phyloP scores from a whole-genome alignment of 192 early-diverging fungal genomes.

The Podila horticola region DNA sequence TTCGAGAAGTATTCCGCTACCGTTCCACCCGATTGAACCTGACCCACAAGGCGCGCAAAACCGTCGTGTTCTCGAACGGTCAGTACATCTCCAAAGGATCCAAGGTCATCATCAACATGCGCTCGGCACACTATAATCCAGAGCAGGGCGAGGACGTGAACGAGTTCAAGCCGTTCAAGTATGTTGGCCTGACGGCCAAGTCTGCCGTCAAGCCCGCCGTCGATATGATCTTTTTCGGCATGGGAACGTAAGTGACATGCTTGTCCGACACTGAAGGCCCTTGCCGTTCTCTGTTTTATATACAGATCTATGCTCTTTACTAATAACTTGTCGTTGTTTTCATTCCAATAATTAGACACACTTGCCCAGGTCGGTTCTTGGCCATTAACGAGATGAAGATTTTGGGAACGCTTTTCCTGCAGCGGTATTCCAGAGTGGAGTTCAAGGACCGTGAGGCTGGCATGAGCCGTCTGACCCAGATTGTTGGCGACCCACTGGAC shows the following conservation, averaged over 20 bases:
- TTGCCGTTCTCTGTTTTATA: constrained; percentile 8
- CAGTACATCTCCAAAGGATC: constrained; percentile 37
- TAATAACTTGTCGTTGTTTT: constrained; percentile 1
- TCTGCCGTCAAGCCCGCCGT: constrained; percentile 35
- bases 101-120: constrained; percentile 27
- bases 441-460: constrained; percentile 21
- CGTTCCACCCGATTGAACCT: constrained; percentile 21
- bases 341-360: constrained; percentile 19
- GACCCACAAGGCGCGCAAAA: constrained; percentile 31
- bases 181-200: constrained; percentile 39
- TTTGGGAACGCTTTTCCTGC: constrained; percentile 11
- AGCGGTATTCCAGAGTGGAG: constrained; percentile 33
- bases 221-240: constrained; percentile 51
- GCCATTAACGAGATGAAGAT: constrained; percentile 35
- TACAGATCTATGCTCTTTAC: background rate
- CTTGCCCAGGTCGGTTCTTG: constrained; percentile 54
- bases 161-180: constrained; percentile 55
- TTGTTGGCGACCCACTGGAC: background rate
- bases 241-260: constrained; percentile 50
- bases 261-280: background rate
- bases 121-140: constrained; percentile 21
- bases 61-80: constrained; percentile 42
- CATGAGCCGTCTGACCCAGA: background rate
- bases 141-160: constrained; percentile 40
- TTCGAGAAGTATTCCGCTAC: constrained; percentile 50